Evolutionary conservation across 371 early-diverging fungal genomes (phyloP).

Genomic region (Nematocida parisii): DNA sequence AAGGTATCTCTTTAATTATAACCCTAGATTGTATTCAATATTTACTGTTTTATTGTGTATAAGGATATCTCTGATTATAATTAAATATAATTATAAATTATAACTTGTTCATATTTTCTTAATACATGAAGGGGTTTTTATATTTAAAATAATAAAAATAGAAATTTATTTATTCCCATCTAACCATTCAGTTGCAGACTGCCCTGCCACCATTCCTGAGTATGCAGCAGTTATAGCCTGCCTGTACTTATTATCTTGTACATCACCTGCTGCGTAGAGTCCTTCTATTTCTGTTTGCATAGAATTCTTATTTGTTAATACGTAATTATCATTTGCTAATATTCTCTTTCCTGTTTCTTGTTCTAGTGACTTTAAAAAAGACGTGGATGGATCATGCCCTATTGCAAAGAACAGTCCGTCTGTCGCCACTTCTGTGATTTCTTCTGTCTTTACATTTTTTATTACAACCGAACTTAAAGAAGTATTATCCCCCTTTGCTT

Average conservation of each 20-base stretch:
- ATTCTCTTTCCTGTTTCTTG: constrained; percentile 69
- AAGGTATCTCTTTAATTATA: no score
- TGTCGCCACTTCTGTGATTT: constrained; percentile 72
- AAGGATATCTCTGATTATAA: no score
- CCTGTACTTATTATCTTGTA: constrained; percentile 87
- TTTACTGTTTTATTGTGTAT: no score
- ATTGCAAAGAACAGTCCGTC: constrained; percentile 95
- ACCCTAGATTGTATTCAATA: no score
- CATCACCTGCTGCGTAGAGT: constrained; percentile 94
- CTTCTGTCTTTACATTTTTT: constrained; percentile 68
- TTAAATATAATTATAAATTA: no score
- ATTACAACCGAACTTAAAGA: constrained; percentile 54
- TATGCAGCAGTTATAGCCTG: constrained; percentile 77
- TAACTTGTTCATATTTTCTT: no score
- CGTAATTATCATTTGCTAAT: constrained; percentile 80
- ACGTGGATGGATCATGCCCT: constrained; percentile 85
- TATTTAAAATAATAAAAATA: neutral
- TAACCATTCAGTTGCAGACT: constrained; percentile 14
- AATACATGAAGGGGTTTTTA: no score
- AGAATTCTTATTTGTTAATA: constrained; percentile 73
- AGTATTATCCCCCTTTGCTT: constrained; percentile 75
- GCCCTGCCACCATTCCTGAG: constrained; percentile 67
- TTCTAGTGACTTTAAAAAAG: constrained; percentile 69
- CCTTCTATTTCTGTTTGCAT: constrained; percentile 79
- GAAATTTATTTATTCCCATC: constrained; percentile 1